Evolutionary conservation across 768 basidiomycete genomes (phyloP).

Genomic region (Lentinula edodes): DNA sequence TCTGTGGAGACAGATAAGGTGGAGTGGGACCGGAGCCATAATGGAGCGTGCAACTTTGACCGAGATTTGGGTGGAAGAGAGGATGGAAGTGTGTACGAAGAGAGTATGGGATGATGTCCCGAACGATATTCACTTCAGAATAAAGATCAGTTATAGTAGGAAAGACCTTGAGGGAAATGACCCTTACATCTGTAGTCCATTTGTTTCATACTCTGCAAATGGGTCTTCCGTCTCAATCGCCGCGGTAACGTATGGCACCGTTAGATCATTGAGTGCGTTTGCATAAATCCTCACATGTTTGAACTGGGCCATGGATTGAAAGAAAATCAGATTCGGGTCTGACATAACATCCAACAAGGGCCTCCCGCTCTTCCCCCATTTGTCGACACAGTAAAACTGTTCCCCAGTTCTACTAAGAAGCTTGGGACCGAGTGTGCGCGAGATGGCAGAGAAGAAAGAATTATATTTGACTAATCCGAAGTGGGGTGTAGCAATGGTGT

Average conservation of each 20-base stretch:
- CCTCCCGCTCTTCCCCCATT: conserved; percentile 45
- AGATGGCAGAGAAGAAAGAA: conserved; percentile 34
- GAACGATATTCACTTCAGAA: conserved; percentile 46
- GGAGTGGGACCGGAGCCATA: conserved; percentile 33
- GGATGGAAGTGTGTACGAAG: conserved; percentile 41
- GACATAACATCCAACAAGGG: conserved; percentile 52
- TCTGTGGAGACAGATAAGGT: conserved; percentile 2
- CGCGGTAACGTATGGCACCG: conserved; percentile 80
- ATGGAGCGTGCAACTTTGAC: conserved; percentile 31
- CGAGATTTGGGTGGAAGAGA: conserved; percentile 35
- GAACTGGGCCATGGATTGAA: conserved; percentile 64
- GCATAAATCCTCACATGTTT: conserved; percentile 68
- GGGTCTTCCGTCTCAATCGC: conserved; percentile 66
- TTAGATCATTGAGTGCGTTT: conserved; percentile 77
- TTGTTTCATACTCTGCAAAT: conserved; percentile 57
- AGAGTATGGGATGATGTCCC: conserved; percentile 52
- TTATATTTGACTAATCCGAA: conserved; percentile 48
- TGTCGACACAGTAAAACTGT: conserved; percentile 49
- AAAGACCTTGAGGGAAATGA: background rate
- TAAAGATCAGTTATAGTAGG: background rate
- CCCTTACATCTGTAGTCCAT: conserved; percentile 48
- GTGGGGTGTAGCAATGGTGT: conserved; percentile 61
- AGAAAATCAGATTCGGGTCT: conserved; percentile 78
- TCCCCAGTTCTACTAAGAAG: conserved; percentile 54
- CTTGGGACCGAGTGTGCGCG: conserved; percentile 40